A percentile compares a stretch with the other conserved stretches of the same genome.
These are phyloP conservation scores for Bretziella fagacearum DNA, from an alignment of 2,329 filamentous ascomycete species.

Conservation along the genomic window DNA sequence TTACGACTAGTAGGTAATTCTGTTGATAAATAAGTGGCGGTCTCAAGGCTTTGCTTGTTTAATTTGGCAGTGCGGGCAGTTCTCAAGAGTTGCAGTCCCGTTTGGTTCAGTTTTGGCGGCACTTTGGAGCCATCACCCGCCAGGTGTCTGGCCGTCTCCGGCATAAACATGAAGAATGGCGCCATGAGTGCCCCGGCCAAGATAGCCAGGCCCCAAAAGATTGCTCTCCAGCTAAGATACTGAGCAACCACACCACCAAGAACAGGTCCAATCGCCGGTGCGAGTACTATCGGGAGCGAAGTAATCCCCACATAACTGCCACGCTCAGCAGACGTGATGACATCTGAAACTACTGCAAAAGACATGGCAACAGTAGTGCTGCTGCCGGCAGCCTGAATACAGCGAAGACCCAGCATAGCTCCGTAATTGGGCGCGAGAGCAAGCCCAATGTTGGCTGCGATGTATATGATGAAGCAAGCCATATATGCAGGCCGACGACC, in stretches of 20 bases:
- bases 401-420: constrained; percentile 35
- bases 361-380: constrained; percentile 42
- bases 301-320: constrained; percentile 41
- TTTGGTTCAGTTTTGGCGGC: constrained; percentile 24
- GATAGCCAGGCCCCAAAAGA: constrained; percentile 47
- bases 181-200: constrained; percentile 25
- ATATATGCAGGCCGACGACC: constrained; percentile 39
- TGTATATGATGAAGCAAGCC: constrained; percentile 34
- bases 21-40: no score
- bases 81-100: constrained; percentile 19
- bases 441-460: constrained; percentile 36
- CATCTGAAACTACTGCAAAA: constrained; percentile 44
- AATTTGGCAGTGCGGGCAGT: no score
- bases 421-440: constrained; percentile 32
- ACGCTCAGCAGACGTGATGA: constrained; percentile 44
- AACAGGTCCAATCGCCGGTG: constrained; percentile 34
- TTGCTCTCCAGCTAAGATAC: constrained; percentile 39
- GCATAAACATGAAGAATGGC: constrained; percentile 32
- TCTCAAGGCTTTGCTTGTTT: no score
- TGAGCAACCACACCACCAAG: constrained; percentile 41
- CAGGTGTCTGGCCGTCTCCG: constrained; percentile 32
- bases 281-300: constrained; percentile 31
- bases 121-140: constrained; percentile 36
- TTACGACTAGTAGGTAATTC: no score
- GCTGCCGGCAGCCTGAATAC: constrained; percentile 40